A percentile compares a stretch with the other conserved stretches of the same genome.
phyloP scores from a whole-genome alignment of 192 early-diverging fungal genomes.

The Cladochytrium replicatum region DNA sequence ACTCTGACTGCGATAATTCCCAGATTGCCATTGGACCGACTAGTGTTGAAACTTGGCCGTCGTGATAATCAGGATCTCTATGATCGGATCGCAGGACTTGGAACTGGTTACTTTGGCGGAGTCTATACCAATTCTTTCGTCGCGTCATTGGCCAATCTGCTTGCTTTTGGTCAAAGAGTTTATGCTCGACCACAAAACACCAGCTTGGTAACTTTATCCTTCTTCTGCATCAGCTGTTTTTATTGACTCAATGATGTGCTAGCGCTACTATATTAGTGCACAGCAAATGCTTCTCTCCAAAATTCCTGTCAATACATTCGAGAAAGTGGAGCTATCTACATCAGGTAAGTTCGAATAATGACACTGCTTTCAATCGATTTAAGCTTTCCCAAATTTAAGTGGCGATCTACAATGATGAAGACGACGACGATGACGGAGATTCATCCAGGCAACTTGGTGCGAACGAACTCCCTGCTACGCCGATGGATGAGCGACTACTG shows the following conservation, averaged over 20 bases:
- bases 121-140: conserved; percentile 15
- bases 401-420: conserved; percentile 25
- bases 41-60: conserved; percentile 18
- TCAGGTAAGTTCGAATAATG: conserved; percentile 15
- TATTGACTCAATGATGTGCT: no score
- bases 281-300: conserved; percentile 8
- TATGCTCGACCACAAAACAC: background rate
- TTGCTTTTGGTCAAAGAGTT: conserved; percentile 19
- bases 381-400: conserved; percentile 7
- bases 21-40: conserved; percentile 31
- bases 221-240: no score
- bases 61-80: background rate
- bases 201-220: background rate
- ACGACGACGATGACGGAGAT: conserved; percentile 27
- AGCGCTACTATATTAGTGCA: conserved; percentile 23
- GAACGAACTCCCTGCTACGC: no score
- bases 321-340: background rate
- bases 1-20: conserved; percentile 21
- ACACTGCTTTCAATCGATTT: conserved; percentile 16
- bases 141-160: conserved; percentile 35
- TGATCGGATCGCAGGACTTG: background rate
- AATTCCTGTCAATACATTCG: conserved; percentile 8
- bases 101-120: no score
- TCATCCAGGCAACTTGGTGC: no score
- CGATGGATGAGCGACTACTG: conserved; percentile 23